Evolutionary conservation across 1,284 basidiomycete species (phyloP).

Genomic region (Mycena sp.): DNA sequence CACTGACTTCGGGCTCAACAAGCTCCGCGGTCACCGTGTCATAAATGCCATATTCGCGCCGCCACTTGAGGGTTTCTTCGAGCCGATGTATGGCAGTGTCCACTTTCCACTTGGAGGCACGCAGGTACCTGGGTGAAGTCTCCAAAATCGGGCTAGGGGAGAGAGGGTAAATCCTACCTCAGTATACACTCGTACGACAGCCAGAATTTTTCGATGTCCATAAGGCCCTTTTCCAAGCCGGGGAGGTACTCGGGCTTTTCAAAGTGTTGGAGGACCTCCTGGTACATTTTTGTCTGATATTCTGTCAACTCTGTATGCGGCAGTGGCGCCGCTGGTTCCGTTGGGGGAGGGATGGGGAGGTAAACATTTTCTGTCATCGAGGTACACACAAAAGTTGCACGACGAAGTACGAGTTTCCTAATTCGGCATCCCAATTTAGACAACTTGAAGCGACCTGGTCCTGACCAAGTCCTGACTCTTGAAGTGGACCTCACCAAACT

Average conservation of each 20-base stretch:
- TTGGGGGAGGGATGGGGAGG: constrained; percentile 46
- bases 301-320: constrained; percentile 50
- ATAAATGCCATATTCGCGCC: constrained; percentile 77
- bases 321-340: constrained; percentile 41
- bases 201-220: constrained; percentile 80
- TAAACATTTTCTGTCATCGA: constrained; percentile 46
- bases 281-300: constrained; percentile 60
- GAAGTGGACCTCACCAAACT: not conserved
- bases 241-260: constrained; percentile 57
- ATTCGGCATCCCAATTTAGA: not conserved
- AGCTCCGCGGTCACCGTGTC: constrained; percentile 62
- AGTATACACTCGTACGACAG: constrained; percentile 77
- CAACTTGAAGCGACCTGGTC: too few species aligned
- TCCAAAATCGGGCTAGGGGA: not conserved
- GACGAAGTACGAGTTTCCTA: too few species aligned
- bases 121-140: constrained; percentile 60
- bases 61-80: constrained; percentile 77
- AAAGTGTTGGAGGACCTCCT: constrained; percentile 70
- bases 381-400: not conserved
- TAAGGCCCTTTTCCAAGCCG: constrained; percentile 44
- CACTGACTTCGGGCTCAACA: constrained; percentile 75
- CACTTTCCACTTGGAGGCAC: constrained; percentile 76
- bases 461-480: too few species aligned
- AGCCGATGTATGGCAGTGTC: constrained; percentile 66
- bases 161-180: constrained; percentile 48